phyloP scores from a whole-genome alignment of 1,139 yeast genomes.

The Geotrichum candidum region DNA sequence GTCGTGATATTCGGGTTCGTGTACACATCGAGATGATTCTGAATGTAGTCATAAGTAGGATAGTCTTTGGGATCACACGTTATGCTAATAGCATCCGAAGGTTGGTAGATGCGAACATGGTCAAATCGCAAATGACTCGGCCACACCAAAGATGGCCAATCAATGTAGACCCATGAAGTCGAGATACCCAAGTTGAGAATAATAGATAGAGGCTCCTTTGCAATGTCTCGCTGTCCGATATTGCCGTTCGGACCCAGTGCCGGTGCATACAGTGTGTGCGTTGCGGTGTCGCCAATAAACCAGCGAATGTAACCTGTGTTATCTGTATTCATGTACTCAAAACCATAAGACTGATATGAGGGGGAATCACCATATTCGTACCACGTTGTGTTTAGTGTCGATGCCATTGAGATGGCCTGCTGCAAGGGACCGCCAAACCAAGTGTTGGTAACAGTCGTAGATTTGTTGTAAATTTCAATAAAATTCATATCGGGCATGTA shows the following conservation, averaged over 20 bases:
- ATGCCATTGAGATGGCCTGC: constrained; percentile 73
- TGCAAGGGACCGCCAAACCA: constrained; percentile 83
- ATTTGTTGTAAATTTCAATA: constrained; percentile 53
- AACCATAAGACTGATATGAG: constrained; percentile 64
- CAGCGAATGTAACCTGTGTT: constrained; percentile 68
- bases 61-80: constrained; percentile 72
- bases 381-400: constrained; percentile 70
- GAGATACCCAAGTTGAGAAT: constrained; percentile 75
- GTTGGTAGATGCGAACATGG: constrained; percentile 76
- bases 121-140: constrained; percentile 66
- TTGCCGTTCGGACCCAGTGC: constrained; percentile 81
- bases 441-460: constrained; percentile 64
- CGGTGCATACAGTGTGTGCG: constrained; percentile 54
- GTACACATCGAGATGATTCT: constrained; percentile 58
- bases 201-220: constrained; percentile 83
- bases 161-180: constrained; percentile 75
- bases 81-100: constrained; percentile 43
- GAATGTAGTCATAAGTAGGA: constrained; percentile 72
- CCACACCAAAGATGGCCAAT: constrained; percentile 64
- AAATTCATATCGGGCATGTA: constrained; percentile 74
- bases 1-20: constrained; percentile 54
- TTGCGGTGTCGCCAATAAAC: constrained; percentile 69
- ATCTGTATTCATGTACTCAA: constrained; percentile 67
- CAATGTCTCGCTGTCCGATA: constrained; percentile 63
- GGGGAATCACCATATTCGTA: constrained; percentile 46